Evolutionary conservation across 768 basidiomycete genomes (phyloP).

Genomic region (Arthromyces matolae): DNA sequence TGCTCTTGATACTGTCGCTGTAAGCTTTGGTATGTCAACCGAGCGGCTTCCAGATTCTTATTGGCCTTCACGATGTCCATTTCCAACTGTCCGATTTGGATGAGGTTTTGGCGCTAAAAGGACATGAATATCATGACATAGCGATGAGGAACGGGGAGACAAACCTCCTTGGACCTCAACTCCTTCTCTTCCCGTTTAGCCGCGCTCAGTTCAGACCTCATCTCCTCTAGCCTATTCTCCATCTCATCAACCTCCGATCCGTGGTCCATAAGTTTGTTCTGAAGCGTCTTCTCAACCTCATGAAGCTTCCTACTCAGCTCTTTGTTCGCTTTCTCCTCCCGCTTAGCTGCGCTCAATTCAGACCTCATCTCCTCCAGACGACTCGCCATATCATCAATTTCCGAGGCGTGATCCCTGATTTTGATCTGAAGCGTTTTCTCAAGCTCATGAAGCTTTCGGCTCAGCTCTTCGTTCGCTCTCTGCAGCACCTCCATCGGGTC

Average conservation of each 20-base stretch:
- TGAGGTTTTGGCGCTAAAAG: slow-evolving; percentile 55
- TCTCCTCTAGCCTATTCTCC: slow-evolving; percentile 73
- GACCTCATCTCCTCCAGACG: slow-evolving; percentile 72
- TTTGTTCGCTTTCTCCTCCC: slow-evolving; percentile 97
- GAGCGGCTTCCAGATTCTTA: slow-evolving; percentile 69
- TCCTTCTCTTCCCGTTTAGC: slow-evolving; percentile 94
- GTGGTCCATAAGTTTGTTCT: slow-evolving; percentile 67
- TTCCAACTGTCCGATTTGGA: slow-evolving; percentile 69
- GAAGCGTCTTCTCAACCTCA: slow-evolving; percentile 69
- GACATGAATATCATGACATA: neutral
- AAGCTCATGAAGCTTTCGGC: slow-evolving; percentile 68
- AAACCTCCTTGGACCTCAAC: slow-evolving; percentile 79
- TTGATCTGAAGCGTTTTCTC: slow-evolving; percentile 65
- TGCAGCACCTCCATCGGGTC: slow-evolving; percentile 73
- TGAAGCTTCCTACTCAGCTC: slow-evolving; percentile 65
- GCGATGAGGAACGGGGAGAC: slow-evolving; percentile 12
- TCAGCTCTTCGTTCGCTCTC: slow-evolving; percentile 71
- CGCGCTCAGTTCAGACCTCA: slow-evolving; percentile 68
- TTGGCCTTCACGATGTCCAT: slow-evolving; percentile 75
- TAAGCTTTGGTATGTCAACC: slow-evolving; percentile 67
- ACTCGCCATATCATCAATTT: slow-evolving; percentile 75
- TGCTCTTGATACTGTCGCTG: slow-evolving; percentile 91
- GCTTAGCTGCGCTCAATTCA: slow-evolving; percentile 76
- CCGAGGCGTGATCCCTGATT: slow-evolving; percentile 74
- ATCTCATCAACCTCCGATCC: slow-evolving; percentile 83